phyloP scores from a whole-genome alignment of 257 asterid genomes.

The Nicotiana otophora region DNA sequence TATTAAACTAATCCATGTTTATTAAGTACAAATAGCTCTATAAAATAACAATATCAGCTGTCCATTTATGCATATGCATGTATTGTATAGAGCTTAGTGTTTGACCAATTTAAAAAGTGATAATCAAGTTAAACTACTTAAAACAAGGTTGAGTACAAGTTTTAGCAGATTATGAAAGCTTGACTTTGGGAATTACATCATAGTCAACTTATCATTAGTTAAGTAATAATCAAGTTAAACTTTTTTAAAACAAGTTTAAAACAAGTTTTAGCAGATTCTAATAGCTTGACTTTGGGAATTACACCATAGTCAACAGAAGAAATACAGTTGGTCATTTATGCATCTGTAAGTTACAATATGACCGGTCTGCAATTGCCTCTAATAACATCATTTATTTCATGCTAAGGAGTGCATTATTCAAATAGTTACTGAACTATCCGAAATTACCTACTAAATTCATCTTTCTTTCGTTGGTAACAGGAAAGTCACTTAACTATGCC shows the following conservation, averaged over 20 bases:
- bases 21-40: no score
- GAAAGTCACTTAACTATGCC: no score
- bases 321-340: neutral
- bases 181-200: neutral
- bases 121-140: no score
- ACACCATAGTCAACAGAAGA: neutral
- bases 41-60: no score
- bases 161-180: neutral
- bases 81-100: no score
- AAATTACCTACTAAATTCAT: no score
- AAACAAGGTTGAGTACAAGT: no score
- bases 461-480: no score
- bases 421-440: no score
- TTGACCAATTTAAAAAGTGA: no score
- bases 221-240: neutral
- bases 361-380: neutral
- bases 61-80: no score
- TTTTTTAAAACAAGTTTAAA: neutral
- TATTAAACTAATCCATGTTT: no score
- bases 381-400: neutral
- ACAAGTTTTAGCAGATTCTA: neutral
- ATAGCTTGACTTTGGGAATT: neutral
- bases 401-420: neutral
- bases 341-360: neutral
- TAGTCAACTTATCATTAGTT: neutral